Conservation (phyloP, 2,329 filamentous ascomycete genomes). For the Aspergillus uvarum region DNA sequence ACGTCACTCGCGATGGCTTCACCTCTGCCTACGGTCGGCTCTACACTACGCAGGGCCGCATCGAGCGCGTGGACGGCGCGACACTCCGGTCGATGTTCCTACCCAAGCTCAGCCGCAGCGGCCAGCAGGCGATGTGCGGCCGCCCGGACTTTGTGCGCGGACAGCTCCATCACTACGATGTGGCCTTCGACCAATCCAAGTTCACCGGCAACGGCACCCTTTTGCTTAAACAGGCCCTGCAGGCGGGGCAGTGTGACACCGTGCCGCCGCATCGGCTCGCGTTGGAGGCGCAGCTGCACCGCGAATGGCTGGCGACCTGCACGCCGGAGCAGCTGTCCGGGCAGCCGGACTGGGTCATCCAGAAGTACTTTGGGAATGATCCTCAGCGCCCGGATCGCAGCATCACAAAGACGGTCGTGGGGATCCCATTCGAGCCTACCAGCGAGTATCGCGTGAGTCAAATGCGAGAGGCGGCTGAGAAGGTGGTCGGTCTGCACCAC, state of each 20-base stretch:
- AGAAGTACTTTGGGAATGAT: conserved; percentile 2
- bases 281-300: conserved; percentile 5
- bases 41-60: not conserved
- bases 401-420: conserved; percentile 6
- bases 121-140: not conserved
- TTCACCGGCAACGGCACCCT: conserved; percentile 15
- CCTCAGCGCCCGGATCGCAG: not conserved
- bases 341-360: not conserved
- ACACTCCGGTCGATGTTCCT: not conserved
- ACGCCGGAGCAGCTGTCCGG: not conserved
- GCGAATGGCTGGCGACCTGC: conserved; percentile 1
- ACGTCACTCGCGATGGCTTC: conserved; percentile 4
- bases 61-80: not conserved
- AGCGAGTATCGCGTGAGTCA: not conserved
- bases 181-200: conserved; percentile 11
- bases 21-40: conserved; percentile 5
- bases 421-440: not conserved
- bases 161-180: conserved; percentile 20
- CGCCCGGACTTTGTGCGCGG: conserved; percentile 4
- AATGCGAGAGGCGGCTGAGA: conserved; percentile 12
- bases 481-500: conserved; percentile 12
- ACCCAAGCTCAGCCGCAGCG: conserved; percentile 5
- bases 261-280: conserved; percentile 2
- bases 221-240: conserved; percentile 14
- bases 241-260: conserved; percentile 6